Evolutionary conservation across 2,329 filamentous ascomycete genomes (phyloP), one percentile per base, ranked within the genome.

Genomic region (Polychaeton citri): DNA sequence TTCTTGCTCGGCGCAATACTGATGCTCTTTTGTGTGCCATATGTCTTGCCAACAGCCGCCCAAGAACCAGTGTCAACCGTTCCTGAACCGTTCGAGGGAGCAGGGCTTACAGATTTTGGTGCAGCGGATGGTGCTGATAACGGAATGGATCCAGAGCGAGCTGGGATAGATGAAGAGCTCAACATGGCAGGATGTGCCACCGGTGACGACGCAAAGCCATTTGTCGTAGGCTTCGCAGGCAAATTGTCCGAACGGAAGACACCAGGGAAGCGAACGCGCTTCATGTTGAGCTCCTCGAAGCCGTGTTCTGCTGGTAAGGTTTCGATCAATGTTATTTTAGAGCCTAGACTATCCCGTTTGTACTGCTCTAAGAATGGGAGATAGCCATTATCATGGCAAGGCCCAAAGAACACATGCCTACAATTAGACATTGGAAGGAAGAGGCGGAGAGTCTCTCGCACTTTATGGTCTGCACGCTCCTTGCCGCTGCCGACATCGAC

Each of bases 401-500:
- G 63, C 15, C 61, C 63, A 40, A 68, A 67, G 43, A 66, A 57
- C 45, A 67, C 60, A 38, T 64, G 61, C 39, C 59, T 62, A 50
- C 62, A 65, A 28, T 65, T 63, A 12, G 59, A 51, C 38, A 64
- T 66, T 30, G 58, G 54, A 40, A 64, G 52, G 49, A 63, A 66
- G 2, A 64, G 56, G 31, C 63, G 57, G 34, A 67, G 55, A 44
- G 60, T 65, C 53, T 66, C 63, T 53, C 44, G 39, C 16, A 66
- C 58, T 41, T 65, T 66, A 47, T 65, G 59, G 41, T 66, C 64
- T 30, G 63, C 63, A 32, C 58, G 33, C 42, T 66, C 64, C 38
- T 66, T 66, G 19, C 62, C 63, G 36, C 52, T 52, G 15, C 64
- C 64, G 20, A 66, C 63, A 43, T 67, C 64, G 37, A 66, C 55